These are phyloP conservation scores for Stylonectria norvegica DNA, from an alignment of 2,329 filamentous ascomycete species.

Conservation along the genomic window DNA sequence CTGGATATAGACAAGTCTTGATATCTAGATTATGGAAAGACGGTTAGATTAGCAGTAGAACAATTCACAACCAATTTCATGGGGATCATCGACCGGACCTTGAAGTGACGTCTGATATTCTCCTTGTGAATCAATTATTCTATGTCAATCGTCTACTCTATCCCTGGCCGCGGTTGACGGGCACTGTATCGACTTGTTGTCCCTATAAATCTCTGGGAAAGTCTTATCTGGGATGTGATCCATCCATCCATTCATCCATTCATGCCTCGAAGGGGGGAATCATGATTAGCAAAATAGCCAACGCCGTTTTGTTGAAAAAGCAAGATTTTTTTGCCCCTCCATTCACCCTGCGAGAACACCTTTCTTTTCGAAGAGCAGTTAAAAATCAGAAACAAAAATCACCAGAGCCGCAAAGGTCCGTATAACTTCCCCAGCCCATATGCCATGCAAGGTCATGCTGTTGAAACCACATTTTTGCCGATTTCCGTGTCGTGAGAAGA, in stretches of 20 bases:
- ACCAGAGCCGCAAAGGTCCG: slow-evolving; percentile 25
- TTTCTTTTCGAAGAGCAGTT: slow-evolving; percentile 7
- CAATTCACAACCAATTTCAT: too few relatives aligned
- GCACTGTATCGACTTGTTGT: slow-evolving; percentile 15
- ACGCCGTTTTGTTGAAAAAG: slow-evolving; percentile 35
- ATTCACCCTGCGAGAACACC: slow-evolving; percentile 14
- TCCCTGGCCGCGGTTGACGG: slow-evolving; percentile 39
- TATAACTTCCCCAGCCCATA: slow-evolving; percentile 31
- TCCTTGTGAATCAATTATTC: too few relatives aligned
- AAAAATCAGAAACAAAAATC: slow-evolving; percentile 8
- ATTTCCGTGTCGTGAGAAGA: slow-evolving; percentile 31
- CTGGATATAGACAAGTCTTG: too few relatives aligned
- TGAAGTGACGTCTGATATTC: too few relatives aligned
- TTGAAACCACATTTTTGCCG: slow-evolving; percentile 42
- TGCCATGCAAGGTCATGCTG: slow-evolving; percentile 43
- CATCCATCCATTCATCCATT: slow-evolving; percentile 5
- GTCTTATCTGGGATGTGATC: background rate
- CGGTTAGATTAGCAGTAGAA: too few relatives aligned
- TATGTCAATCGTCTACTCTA: too few relatives aligned
- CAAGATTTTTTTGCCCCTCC: slow-evolving; percentile 27
- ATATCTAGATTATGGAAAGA: background rate
- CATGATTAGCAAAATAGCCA: slow-evolving; percentile 28
- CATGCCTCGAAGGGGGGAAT: slow-evolving; percentile 23
- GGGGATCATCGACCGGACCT: too few relatives aligned
- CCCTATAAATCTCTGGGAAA: background rate